Percentiles rank a stretch among this genome's conserved stretches.
Conservation (phyloP, 1,284 basidiomycete species). For the Ustanciosporium gigantosporum region DNA sequence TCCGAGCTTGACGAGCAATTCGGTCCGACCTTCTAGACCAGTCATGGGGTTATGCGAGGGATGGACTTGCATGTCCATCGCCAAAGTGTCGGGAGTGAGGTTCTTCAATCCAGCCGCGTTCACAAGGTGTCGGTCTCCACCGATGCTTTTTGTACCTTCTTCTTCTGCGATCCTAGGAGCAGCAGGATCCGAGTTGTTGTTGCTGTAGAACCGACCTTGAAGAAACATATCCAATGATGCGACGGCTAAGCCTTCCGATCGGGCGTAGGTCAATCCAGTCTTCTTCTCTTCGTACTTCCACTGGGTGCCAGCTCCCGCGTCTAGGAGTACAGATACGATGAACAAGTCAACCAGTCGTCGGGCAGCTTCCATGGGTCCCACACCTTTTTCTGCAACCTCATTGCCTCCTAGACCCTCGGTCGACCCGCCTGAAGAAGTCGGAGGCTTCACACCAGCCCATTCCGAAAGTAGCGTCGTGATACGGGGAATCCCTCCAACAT, state of each 20-base stretch:
- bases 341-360: conserved; percentile 81
- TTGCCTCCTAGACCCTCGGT: background rate
- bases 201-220: conserved; percentile 15
- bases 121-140: conserved; percentile 1
- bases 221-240: conserved; percentile 87
- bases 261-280: conserved; percentile 69
- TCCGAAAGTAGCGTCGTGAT: conserved; percentile 34
- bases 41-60: conserved; percentile 78
- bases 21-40: conserved; percentile 82
- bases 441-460: conserved; percentile 12
- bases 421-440: background rate
- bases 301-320: conserved; percentile 83
- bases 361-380: conserved; percentile 35
- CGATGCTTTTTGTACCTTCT: background rate
- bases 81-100: conserved; percentile 70
- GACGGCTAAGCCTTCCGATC: conserved; percentile 89
- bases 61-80: conserved; percentile 77
- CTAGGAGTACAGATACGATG: conserved; percentile 87
- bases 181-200: background rate
- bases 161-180: background rate
- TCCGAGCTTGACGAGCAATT: conserved; percentile 64
- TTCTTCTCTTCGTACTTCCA: conserved; percentile 77
- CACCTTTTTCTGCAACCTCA: background rate
- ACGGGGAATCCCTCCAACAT: conserved; percentile 38
- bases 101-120: conserved; percentile 73